Evolutionary conservation across 208 protist genomes (phyloP).

Genomic region (Crithidia expoeki): DNA sequence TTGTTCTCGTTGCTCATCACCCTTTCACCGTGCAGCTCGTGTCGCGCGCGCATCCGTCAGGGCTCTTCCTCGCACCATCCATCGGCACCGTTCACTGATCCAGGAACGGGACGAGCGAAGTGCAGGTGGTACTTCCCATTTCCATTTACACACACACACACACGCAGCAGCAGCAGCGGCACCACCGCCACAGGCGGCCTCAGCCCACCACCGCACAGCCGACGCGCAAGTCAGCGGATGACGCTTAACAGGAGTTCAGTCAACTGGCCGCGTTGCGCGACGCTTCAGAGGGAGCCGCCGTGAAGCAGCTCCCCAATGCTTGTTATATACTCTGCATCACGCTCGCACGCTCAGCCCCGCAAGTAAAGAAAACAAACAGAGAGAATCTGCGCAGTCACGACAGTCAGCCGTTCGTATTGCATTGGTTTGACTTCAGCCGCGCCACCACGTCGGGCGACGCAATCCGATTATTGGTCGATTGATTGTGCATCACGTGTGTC

Average conservation of each 20-base stretch:
- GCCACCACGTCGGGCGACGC: slow-evolving; percentile 8
- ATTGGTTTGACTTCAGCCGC: slow-evolving; percentile 22
- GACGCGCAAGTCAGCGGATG: slow-evolving; percentile 39
- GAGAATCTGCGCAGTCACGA: slow-evolving; percentile 4
- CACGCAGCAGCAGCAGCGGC: neutral
- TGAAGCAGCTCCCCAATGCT: slow-evolving; percentile 28
- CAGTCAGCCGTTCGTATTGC: slow-evolving; percentile 17
- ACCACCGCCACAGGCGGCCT: neutral
- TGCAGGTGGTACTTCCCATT: slow-evolving; percentile 21
- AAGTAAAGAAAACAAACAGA: too few relatives aligned
- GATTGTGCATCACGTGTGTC: slow-evolving; percentile 22
- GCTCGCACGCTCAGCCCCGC: slow-evolving; percentile 23
- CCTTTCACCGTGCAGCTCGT: too few relatives aligned
- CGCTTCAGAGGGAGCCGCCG: slow-evolving; percentile 29
- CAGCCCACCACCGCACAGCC: neutral
- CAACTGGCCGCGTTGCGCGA: slow-evolving; percentile 18
- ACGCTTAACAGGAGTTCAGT: slow-evolving; percentile 46
- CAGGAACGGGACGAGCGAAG: slow-evolving; percentile 55
- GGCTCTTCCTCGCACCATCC: slow-evolving; percentile 38
- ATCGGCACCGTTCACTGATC: slow-evolving; percentile 34
- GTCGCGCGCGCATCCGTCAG: neutral
- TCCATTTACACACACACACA: neutral
- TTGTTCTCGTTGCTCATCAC: too few relatives aligned
- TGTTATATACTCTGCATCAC: slow-evolving; percentile 46
- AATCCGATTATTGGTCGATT: slow-evolving; percentile 23